phyloP scores from a whole-genome alignment of 352 stramenopile species.

The Globisporangium barbulae region DNA sequence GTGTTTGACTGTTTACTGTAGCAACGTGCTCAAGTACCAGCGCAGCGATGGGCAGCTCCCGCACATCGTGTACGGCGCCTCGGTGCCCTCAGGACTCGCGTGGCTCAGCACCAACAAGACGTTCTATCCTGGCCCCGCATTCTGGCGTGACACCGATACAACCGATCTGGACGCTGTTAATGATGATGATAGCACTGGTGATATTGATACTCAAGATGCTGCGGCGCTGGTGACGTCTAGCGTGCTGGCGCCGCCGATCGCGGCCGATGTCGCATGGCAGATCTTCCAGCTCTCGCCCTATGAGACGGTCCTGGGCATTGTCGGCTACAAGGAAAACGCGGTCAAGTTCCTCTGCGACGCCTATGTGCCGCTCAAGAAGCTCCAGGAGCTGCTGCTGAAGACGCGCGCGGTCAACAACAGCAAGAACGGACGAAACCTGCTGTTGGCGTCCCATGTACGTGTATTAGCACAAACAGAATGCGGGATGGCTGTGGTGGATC shows the following conservation, averaged over 20 bases:
- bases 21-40: conserved; percentile 58
- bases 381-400: conserved; percentile 51
- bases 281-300: conserved; percentile 82
- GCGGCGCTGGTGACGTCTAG: conserved; percentile 32
- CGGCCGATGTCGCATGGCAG: conserved; percentile 74
- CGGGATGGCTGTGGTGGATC: not conserved
- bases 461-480: not conserved
- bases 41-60: conserved; percentile 53
- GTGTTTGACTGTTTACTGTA: conserved; percentile 7
- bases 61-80: conserved; percentile 75
- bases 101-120: conserved; percentile 72
- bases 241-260: conserved; percentile 67
- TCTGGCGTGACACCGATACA: conserved; percentile 31
- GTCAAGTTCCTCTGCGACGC: conserved; percentile 72
- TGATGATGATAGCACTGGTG: not conserved
- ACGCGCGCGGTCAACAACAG: conserved; percentile 22
- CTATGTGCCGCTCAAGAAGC: conserved; percentile 52
- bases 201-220: not conserved
- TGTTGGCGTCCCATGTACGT: conserved; percentile 46
- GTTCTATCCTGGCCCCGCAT: conserved; percentile 76
- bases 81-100: conserved; percentile 33
- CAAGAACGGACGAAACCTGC: conserved; percentile 9
- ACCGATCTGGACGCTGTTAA: not conserved
- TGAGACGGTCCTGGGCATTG: conserved; percentile 61
- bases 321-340: conserved; percentile 49